Evolutionary conservation across 345 rosid genomes (phyloP).

Genomic region (Eucalyptus virginea): DNA sequence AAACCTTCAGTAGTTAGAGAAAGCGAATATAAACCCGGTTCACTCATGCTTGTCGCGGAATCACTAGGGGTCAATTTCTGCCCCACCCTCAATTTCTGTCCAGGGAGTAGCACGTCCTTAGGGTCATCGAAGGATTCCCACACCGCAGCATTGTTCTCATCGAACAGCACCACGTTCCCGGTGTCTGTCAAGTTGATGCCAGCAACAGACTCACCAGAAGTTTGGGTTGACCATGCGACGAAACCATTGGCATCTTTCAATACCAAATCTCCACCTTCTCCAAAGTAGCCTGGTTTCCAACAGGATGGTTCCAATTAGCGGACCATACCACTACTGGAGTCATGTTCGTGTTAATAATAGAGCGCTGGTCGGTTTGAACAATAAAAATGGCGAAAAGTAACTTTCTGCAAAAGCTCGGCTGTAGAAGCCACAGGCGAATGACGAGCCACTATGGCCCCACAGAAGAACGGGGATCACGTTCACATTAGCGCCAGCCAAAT

Average conservation of each 20-base stretch:
- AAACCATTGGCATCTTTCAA: not conserved
- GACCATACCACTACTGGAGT: conserved; percentile 2
- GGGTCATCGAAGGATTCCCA: conserved; percentile 16
- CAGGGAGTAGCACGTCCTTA: not conserved
- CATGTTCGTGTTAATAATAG: too few species aligned
- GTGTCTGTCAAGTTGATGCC: not conserved
- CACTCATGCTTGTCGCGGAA: not conserved
- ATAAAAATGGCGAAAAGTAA: not conserved
- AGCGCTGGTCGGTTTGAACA: not conserved
- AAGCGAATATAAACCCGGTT: not conserved
- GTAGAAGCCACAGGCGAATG: not conserved
- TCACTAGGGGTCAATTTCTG: not conserved
- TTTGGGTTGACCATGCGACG: not conserved
- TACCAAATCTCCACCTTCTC: not conserved
- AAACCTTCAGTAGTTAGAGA: not conserved
- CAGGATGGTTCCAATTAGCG: conserved; percentile 5
- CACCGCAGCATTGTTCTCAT: not conserved
- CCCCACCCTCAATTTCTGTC: not conserved
- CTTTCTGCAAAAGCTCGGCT: not conserved
- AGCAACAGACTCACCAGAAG: not conserved
- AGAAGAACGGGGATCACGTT: not conserved
- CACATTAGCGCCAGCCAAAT: too few species aligned
- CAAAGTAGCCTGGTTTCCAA: not conserved
- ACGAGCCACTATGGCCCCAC: not conserved
- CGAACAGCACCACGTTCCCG: conserved; percentile 1